Conservation (phyloP, 768 basidiomycete species). For the Tephrocybe sp. region DNA sequence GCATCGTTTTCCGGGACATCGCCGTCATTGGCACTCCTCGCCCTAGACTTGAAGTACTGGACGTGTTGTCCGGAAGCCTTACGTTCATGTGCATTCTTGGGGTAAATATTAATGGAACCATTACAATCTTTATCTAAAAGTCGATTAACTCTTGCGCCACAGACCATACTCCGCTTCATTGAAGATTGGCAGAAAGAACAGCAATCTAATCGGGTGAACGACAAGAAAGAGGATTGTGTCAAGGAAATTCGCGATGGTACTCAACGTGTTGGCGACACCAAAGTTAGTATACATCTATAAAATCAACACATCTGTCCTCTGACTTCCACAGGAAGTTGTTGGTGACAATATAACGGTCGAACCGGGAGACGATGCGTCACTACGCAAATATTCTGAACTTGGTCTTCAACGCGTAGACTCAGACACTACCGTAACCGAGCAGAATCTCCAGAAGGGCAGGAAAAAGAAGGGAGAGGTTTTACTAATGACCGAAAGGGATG, state of each 20-base stretch:
- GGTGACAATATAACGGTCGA: slow-evolving; percentile 95
- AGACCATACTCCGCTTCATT: slow-evolving; percentile 88
- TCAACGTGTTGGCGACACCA: slow-evolving; percentile 78
- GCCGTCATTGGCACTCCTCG: slow-evolving; percentile 76
- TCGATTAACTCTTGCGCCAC: slow-evolving; percentile 13
- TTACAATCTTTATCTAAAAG: background rate
- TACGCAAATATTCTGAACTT: no score
- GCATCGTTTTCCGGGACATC: slow-evolving; percentile 97
- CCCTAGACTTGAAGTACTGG: slow-evolving; percentile 61
- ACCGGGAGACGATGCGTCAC: no score
- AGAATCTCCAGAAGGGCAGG: no score
- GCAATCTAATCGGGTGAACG: slow-evolving; percentile 90
- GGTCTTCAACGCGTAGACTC: no score
- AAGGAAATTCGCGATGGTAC: slow-evolving; percentile 77
- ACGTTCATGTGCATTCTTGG: slow-evolving; percentile 75
- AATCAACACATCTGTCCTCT: slow-evolving; percentile 12
- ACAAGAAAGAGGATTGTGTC: slow-evolving; percentile 93
- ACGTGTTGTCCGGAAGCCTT: slow-evolving; percentile 97
- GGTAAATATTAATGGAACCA: slow-evolving; percentile 59
- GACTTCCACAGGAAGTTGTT: slow-evolving; percentile 67
- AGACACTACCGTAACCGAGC: no score
- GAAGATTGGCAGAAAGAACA: slow-evolving; percentile 99
- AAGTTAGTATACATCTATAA: slow-evolving; percentile 59
- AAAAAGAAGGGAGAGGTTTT: no score
- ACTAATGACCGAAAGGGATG: no score